A percentile compares a stretch with the other conserved stretches of the same genome.
phyloP scores from a whole-genome alignment of 306 rosid species.

The Lotus japonicus region DNA sequence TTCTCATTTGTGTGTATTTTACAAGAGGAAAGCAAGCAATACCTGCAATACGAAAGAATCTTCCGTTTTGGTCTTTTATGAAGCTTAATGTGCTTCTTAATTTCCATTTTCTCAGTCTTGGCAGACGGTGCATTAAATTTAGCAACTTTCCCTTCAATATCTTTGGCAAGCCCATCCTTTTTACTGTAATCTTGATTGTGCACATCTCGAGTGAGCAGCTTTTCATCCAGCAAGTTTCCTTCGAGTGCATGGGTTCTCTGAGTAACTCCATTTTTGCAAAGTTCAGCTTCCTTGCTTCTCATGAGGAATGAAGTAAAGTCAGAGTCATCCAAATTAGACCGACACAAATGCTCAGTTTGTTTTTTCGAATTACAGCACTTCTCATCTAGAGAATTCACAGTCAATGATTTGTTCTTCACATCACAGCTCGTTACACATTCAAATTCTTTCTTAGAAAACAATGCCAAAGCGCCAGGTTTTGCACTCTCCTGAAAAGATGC shows the following conservation, averaged over 20 bases:
- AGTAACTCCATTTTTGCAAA: constrained; percentile 51
- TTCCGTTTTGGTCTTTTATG: constrained; percentile 24
- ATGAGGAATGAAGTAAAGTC: constrained; percentile 44
- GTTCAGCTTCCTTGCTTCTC: constrained; percentile 48
- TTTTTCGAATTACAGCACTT: constrained; percentile 17
- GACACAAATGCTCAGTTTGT: constrained; percentile 21
- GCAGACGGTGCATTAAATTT: not conserved
- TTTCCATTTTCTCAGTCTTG: constrained; percentile 14
- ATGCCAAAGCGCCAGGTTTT: constrained; percentile 4
- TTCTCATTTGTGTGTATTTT: not conserved
- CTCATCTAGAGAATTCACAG: constrained; percentile 22
- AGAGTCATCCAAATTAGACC: constrained; percentile 37
- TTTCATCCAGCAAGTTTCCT: constrained; percentile 37
- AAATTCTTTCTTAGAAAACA: constrained; percentile 20
- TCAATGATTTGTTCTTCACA: constrained; percentile 14
- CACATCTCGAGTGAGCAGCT: constrained; percentile 26
- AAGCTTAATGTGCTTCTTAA: constrained; percentile 30
- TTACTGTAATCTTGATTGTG: constrained; percentile 12
- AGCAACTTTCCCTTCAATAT: constrained; percentile 21
- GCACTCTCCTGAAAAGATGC: constrained; percentile 19
- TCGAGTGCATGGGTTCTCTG: constrained; percentile 68
- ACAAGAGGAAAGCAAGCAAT: constrained; percentile 28
- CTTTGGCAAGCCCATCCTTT: constrained; percentile 32
- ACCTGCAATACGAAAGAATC: constrained; percentile 16
- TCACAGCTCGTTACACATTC: constrained; percentile 28